A percentile compares a stretch with the other conserved stretches of the same genome.
Conservation (phyloP, 371 early-diverging fungal genomes). For the Homolaphlyctis polyrhiza region DNA sequence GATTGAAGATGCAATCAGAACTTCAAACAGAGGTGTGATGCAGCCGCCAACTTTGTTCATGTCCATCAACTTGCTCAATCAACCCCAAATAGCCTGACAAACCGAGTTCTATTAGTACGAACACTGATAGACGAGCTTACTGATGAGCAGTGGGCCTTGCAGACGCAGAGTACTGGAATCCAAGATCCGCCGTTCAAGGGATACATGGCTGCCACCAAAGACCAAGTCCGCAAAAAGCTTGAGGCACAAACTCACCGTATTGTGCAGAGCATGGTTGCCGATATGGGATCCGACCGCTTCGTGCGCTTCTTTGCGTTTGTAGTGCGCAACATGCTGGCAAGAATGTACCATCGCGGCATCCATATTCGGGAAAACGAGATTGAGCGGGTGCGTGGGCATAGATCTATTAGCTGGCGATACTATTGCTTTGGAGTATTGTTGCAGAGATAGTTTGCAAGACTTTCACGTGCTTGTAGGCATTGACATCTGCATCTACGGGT, state of each 20-base stretch:
- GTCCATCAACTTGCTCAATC: no score
- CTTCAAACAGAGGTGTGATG: not conserved
- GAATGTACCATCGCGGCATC: slow-evolving; percentile 74
- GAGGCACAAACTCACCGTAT: not conserved
- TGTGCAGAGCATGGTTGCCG: not conserved
- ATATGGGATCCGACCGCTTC: not conserved
- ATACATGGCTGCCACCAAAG: not conserved
- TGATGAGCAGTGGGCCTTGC: not conserved
- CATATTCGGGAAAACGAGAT: slow-evolving; percentile 80
- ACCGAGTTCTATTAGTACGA: not conserved
- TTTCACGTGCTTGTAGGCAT: no score
- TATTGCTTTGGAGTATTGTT: no score
- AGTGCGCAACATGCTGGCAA: slow-evolving; percentile 68
- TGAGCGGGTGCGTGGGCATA: slow-evolving; percentile 48
- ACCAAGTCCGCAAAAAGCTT: not conserved
- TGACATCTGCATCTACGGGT: no score
- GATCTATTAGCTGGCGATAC: no score
- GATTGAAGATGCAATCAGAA: not conserved
- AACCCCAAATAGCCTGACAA: not conserved
- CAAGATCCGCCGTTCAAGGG: not conserved
- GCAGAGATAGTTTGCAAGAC: no score
- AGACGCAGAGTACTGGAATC: no score
- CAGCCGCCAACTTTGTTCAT: not conserved
- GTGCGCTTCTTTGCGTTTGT: slow-evolving; percentile 58
- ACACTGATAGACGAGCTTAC: not conserved